A percentile compares a stretch with the other conserved stretches of the same genome.
phyloP scores from a whole-genome alignment of 2,329 filamentous ascomycete species.

The Dichotomopilus funicola region DNA sequence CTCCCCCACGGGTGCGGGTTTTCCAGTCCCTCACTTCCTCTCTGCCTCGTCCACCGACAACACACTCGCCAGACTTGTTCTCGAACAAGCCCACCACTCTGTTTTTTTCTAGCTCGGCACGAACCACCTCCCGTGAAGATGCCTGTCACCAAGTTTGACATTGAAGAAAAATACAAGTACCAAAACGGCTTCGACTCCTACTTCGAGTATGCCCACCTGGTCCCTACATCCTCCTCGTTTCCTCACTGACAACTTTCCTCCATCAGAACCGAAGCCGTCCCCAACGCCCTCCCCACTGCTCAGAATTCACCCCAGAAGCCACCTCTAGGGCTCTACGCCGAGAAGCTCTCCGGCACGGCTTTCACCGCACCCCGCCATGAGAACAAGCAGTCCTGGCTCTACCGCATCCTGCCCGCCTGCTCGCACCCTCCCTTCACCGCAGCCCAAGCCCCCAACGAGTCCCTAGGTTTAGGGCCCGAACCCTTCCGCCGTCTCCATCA shows the following conservation, averaged over 20 bases:
- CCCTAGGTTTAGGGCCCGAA: constrained; percentile 6
- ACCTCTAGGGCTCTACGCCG: constrained; percentile 71
- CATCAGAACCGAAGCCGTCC: constrained; percentile 65
- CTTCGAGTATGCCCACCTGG: constrained; percentile 56
- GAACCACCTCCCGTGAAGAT: constrained; percentile 29
- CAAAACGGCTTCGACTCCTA: constrained; percentile 72
- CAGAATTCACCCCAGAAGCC: constrained; percentile 80
- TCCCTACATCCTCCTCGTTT: neutral
- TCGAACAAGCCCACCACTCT: neutral
- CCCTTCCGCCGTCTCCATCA: constrained; percentile 51
- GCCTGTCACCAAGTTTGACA: constrained; percentile 44
- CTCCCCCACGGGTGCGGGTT: neutral
- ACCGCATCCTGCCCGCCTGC: constrained; percentile 60
- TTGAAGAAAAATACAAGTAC: constrained; percentile 61
- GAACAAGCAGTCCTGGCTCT: constrained; percentile 67
- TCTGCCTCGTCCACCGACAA: neutral
- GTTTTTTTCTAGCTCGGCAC: neutral
- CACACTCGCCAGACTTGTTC: neutral
- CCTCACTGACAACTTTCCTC: neutral
- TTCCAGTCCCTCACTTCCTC: neutral
- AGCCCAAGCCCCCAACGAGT: constrained; percentile 6
- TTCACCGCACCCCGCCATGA: constrained; percentile 64
- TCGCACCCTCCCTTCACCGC: constrained; percentile 48
- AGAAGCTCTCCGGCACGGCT: constrained; percentile 67
- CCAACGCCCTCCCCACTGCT: constrained; percentile 65